Conservation (phyloP, 1,284 basidiomycete genomes). For the Ceratobasidium sp. region DNA sequence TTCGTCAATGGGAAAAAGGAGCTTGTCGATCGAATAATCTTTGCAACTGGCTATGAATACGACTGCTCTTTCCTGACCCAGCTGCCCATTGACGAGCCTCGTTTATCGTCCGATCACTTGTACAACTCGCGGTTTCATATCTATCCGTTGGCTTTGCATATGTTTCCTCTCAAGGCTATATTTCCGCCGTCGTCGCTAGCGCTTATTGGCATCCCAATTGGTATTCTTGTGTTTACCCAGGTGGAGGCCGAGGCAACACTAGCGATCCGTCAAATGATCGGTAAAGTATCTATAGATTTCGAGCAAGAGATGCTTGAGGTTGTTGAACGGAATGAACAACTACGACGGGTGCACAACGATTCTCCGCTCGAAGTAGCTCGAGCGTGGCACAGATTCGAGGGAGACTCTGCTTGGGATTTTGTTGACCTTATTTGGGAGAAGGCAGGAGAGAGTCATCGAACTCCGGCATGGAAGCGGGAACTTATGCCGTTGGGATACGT, state of each 20-base stretch:
- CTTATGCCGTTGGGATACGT: constrained; percentile 60
- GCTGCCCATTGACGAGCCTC: constrained; percentile 42
- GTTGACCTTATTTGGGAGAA: constrained; percentile 30
- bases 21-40: constrained; percentile 63
- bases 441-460: constrained; percentile 47
- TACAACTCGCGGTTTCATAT: constrained; percentile 69
- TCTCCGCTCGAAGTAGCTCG: constrained; percentile 10
- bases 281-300: constrained; percentile 12
- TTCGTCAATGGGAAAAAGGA: constrained; percentile 12
- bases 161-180: constrained; percentile 59
- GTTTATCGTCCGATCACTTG: constrained; percentile 55
- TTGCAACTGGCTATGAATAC: constrained; percentile 76
- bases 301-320: constrained; percentile 3
- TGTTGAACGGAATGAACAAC: neutral
- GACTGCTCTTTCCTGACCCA: constrained; percentile 50
- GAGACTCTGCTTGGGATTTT: neutral
- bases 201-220: constrained; percentile 67
- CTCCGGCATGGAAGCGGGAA: constrained; percentile 64
- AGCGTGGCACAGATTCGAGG: constrained; percentile 8
- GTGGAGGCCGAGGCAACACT: constrained; percentile 67
- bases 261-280: constrained; percentile 20
- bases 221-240: constrained; percentile 68
- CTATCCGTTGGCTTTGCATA: constrained; percentile 65
- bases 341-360: neutral
- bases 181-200: constrained; percentile 63